Evolutionary conservation across 768 basidiomycete species (phyloP).

Genomic region (Leccinum broughii): DNA sequence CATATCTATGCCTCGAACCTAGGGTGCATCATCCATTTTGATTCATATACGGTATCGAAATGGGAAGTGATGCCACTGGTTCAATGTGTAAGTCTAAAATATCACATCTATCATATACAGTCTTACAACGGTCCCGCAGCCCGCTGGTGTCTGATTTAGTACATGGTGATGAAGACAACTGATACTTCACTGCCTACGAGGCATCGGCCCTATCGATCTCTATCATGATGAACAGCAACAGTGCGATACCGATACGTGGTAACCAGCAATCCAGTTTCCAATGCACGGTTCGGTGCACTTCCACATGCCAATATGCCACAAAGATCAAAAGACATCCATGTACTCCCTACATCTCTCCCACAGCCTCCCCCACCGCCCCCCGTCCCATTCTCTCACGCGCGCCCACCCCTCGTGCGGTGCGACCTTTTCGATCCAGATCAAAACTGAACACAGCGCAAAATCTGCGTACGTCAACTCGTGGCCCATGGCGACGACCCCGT

Average conservation of each 20-base stretch:
- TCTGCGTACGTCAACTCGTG: conserved; percentile 70
- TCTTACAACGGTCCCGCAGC: background rate
- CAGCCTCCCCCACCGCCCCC: conserved; percentile 63
- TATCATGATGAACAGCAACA: background rate
- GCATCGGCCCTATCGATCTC: background rate
- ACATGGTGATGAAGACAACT: background rate
- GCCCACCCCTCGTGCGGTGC: conserved; percentile 75
- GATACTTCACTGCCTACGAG: too few species aligned
- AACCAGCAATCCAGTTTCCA: background rate
- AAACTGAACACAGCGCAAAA: conserved; percentile 68
- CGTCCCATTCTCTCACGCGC: conserved; percentile 67
- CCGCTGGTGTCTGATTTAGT: background rate
- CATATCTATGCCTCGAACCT: background rate
- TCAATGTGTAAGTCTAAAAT: background rate
- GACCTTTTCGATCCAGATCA: conserved; percentile 75
- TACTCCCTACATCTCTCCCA: conserved; percentile 61
- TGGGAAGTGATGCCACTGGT: background rate
- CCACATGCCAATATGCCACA: background rate
- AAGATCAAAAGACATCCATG: conserved; percentile 62
- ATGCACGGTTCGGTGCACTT: background rate
- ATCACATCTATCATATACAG: background rate
- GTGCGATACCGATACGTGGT: background rate
- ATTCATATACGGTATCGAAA: background rate
- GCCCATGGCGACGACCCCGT: conserved; percentile 66
- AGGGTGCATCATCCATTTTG: background rate